Base-by-base conservation (phyloP, 768 basidiomycete genomes). In the Russula earlei region DNA sequence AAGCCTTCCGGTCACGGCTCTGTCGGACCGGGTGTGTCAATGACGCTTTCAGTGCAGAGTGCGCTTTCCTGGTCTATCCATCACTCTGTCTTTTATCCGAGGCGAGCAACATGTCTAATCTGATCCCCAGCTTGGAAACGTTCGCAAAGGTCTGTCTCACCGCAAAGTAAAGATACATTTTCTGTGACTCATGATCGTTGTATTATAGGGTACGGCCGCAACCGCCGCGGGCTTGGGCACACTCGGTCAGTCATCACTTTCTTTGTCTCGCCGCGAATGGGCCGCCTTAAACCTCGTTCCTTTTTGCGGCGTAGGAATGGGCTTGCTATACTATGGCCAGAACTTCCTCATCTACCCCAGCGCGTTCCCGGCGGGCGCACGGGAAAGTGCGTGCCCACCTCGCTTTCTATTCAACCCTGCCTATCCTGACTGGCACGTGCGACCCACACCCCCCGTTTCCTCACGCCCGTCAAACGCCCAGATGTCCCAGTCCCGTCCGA, bases 261-360 rank as follows among this genome's bases (percentile, higher is more conserved):
- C 15, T 10, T n/a, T n/a, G n/a, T n/a, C n/a, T n/a, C n/a, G n/a
- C n/a, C n/a, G n/a, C n/a, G n/a, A n/a, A n/a, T n/a, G n/a, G n/a
- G n/a, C n/a, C n/a, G n/a, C n/a, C n/a, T n/a, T n/a, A n/a, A n/a
- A n/a, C n/a, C n/a, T 17, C 19, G 29, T 10, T 7, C 34, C 44
- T 37, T 55, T 7, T 17, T 22, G 22, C 9, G 2, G 22, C 9
- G 2, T 20, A 88, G 87, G 82, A 56, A 78, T 78, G 48, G 84
- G 86, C 10, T 75, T 93, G 34, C 77, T 91, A 17, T 92, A 87
- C 69, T 85, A 87, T 62, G 90, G 87, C 27, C 93, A 97, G 67
- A 86, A 84, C 66, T 85, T 80, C 62, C 75, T 97, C 50, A 94
- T 97, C 67, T 97, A 95, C 68, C 93, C 93, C 0, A 84, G 90